Percentiles rank a stretch among this genome's conserved stretches.
Evolutionary conservation across 306 rosid genomes (phyloP).

Genomic region (Dalbergia oliveri): DNA sequence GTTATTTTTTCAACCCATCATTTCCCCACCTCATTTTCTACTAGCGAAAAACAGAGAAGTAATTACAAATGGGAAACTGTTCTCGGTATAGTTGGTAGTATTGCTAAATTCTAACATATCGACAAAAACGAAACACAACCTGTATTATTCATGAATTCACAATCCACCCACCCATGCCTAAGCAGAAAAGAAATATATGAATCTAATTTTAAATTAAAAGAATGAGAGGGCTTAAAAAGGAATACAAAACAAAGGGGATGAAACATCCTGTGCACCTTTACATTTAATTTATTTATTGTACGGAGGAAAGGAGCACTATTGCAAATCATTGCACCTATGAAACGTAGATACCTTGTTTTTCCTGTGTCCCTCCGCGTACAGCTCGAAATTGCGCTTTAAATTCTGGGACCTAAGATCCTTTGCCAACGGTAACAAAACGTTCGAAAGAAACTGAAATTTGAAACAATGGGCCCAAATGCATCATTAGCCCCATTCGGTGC

Average conservation of each 20-base stretch:
- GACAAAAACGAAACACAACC: background rate
- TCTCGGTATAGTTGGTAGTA: background rate
- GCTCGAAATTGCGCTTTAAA: slow-evolving; percentile 42
- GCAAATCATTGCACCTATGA: slow-evolving; percentile 41
- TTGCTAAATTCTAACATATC: slow-evolving; percentile 20
- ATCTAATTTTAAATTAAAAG: slow-evolving; percentile 9
- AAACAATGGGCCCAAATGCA: slow-evolving; percentile 46
- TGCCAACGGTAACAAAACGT: slow-evolving; percentile 56
- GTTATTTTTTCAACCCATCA: background rate
- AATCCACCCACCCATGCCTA: background rate
- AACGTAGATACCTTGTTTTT: background rate
- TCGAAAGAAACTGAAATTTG: slow-evolving; percentile 45
- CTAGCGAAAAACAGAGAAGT: background rate
- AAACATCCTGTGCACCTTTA: slow-evolving; percentile 33
- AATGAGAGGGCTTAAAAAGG: background rate
- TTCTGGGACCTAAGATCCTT: slow-evolving; percentile 51
- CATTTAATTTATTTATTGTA: background rate
- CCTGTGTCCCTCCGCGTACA: slow-evolving; percentile 15
- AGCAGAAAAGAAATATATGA: background rate
- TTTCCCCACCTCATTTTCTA: background rate
- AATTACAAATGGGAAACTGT: background rate
- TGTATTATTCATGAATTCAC: background rate
- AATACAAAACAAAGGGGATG: slow-evolving; percentile 13
- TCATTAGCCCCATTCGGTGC: slow-evolving; percentile 42
- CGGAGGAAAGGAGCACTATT: slow-evolving; percentile 27